Base-by-base conservation (phyloP, 495 filamentous ascomycete species). In the Immersiella caudata region DNA sequence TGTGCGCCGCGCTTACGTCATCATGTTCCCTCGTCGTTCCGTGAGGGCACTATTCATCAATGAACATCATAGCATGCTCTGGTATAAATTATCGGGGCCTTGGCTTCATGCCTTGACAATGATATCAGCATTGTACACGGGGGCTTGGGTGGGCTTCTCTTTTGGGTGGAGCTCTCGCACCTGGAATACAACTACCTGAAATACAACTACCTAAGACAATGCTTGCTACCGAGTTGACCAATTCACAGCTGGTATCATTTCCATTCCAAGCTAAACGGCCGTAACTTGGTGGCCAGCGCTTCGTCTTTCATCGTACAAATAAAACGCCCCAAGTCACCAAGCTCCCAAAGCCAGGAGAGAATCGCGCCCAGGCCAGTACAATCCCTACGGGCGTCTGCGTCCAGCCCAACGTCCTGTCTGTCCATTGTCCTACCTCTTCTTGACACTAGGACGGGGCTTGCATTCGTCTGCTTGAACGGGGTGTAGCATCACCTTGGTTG, bases 401-500 rank as follows among this genome's bases (percentile, higher is more conserved):
- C 11, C 40, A 6, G 16, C 11, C 58, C 6, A 26, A 26, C 12
- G 26, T 21, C 25, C 57, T 49, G 21, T 50, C 0, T 9, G 40
- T 46, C 21, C 1, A 16, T 6, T 1, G 6, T 25, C 0, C 66
- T 79, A 80, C 71, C 78, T 76, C 76, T 80, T 80, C 77, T 80
- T 80, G 1, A 73, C 67, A 40, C 71, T 77, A 14, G 78, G 78
- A 14, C 78, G 70, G 20, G 78, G 78, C 72, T 80, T 80, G 74
- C 78, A 80, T 68, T 97, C 94, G 70, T 97, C 94, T 14, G 82
- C 84, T 52, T 80, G 81, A 9, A 98, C 89, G 2, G 90, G 89
- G 80, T 98, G 94, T 73, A 98, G 82, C 92, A 95, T 96, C 58
- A 98, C 88, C 82, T 94, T 96, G 78, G 88, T 96, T 14, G 89